Evolutionary conservation across 2,329 filamentous ascomycete genomes (phyloP).

Genomic region (Basipetospora chlamydospora): DNA sequence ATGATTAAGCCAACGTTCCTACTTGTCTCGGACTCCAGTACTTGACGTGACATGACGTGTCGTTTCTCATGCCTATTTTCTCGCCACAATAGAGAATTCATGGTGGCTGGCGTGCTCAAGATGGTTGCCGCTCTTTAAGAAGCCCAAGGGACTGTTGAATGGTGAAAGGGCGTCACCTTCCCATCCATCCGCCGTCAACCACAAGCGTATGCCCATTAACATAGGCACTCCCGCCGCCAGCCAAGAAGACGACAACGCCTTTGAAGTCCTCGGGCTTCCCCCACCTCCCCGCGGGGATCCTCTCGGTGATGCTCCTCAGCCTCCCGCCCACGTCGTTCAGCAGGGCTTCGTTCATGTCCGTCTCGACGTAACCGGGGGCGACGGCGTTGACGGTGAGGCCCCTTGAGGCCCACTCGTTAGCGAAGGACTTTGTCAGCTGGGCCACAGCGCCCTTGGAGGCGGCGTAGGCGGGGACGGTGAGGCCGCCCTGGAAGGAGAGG

Average conservation of each 20-base stretch:
- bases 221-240: slow-evolving; percentile 63
- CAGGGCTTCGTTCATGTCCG: slow-evolving; percentile 86
- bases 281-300: slow-evolving; percentile 78
- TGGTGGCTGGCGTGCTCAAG: too few species aligned
- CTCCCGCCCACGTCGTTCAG: slow-evolving; percentile 57
- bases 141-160: too few species aligned
- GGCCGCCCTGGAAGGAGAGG: slow-evolving; percentile 70
- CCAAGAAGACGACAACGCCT: slow-evolving; percentile 64
- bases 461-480: slow-evolving; percentile 80
- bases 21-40: too few species aligned
- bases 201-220: slow-evolving; percentile 70
- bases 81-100: too few species aligned
- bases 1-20: too few species aligned
- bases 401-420: slow-evolving; percentile 72
- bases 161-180: slow-evolving; percentile 35
- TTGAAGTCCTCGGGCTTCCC: slow-evolving; percentile 78
- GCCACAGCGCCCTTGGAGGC: slow-evolving; percentile 74
- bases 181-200: slow-evolving; percentile 92
- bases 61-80: too few species aligned
- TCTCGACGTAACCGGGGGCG: slow-evolving; percentile 79
- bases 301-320: slow-evolving; percentile 56
- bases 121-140: too few species aligned
- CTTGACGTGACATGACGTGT: too few species aligned
- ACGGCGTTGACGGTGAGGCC: slow-evolving; percentile 80
- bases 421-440: slow-evolving; percentile 71